These are phyloP conservation scores for Aschersonia sp. DNA, from an alignment of 2,329 filamentous ascomycete species.

Conservation along the genomic window DNA sequence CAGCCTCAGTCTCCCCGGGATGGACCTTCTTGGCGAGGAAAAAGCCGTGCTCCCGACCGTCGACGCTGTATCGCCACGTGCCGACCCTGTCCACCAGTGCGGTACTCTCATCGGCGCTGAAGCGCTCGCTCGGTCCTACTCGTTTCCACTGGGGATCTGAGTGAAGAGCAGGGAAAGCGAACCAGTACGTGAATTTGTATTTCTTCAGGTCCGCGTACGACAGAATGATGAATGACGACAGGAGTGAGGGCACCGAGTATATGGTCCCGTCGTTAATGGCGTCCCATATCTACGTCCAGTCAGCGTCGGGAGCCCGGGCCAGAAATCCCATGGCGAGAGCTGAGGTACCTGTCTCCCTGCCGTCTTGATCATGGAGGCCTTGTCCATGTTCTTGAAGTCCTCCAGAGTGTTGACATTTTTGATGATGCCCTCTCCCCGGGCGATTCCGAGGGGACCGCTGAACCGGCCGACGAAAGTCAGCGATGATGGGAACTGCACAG, in stretches of 20 bases:
- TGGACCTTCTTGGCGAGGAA: conserved; percentile 77
- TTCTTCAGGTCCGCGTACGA: conserved; percentile 96
- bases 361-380: conserved; percentile 60
- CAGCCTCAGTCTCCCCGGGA: conserved; percentile 25
- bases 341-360: conserved; percentile 59
- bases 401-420: conserved; percentile 95
- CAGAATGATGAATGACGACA: conserved; percentile 77
- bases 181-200: conserved; percentile 97
- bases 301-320: not conserved
- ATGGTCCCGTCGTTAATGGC: conserved; percentile 94
- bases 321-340: not conserved
- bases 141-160: conserved; percentile 75
- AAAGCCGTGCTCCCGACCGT: conserved; percentile 80
- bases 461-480: too few species aligned
- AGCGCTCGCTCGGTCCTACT: conserved; percentile 32
- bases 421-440: conserved; percentile 83
- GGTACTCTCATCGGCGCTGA: conserved; percentile 59
- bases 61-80: conserved; percentile 74
- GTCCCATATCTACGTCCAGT: conserved; percentile 65
- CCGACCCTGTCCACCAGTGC: conserved; percentile 70
- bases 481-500: too few species aligned
- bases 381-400: conserved; percentile 77
- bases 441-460: conserved; percentile 55
- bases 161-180: conserved; percentile 86
- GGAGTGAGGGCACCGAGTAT: conserved; percentile 82